Evolutionary conservation across 2,329 filamentous ascomycete genomes (phyloP).

Genomic region (Cladosporium velox): DNA sequence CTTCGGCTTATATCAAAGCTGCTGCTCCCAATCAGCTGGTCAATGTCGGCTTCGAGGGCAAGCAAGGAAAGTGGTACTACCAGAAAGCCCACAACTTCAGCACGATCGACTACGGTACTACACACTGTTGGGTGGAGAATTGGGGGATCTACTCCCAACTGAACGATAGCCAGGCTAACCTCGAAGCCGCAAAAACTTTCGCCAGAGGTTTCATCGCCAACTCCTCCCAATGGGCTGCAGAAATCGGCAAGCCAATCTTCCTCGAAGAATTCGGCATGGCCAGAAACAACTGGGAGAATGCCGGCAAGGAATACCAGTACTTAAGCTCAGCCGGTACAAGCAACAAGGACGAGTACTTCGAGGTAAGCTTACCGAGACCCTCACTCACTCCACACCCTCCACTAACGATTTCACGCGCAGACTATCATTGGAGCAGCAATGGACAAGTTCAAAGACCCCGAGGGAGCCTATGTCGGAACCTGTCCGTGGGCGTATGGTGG

Average conservation of each 20-base stretch:
- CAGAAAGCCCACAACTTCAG: conserved; percentile 41
- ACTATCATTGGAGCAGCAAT: conserved; percentile 42
- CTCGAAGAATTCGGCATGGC: conserved; percentile 46
- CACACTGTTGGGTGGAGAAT: conserved; percentile 46
- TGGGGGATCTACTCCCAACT: conserved; percentile 40
- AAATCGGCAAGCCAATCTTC: conserved; percentile 43
- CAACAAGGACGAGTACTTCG: conserved; percentile 43
- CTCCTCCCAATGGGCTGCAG: conserved; percentile 38
- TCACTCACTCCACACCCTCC: no score
- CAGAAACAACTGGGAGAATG: conserved; percentile 44
- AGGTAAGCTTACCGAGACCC: not conserved
- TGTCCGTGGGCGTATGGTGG: conserved; percentile 46
- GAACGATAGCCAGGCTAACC: conserved; percentile 36
- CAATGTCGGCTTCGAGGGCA: conserved; percentile 42
- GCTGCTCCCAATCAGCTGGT: conserved; percentile 42
- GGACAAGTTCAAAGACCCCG: conserved; percentile 37
- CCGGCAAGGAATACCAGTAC: conserved; percentile 41
- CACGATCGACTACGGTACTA: conserved; percentile 43
- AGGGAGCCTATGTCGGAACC: conserved; percentile 41
- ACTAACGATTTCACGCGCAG: conserved; percentile 17
- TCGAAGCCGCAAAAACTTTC: conserved; percentile 40
- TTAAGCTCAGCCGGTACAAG: conserved; percentile 39
- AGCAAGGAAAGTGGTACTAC: conserved; percentile 44
- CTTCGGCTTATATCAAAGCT: conserved; percentile 40
- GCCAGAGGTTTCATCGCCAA: conserved; percentile 39